phyloP scores from a whole-genome alignment of 768 basidiomycete species.

The Tricholomella constricta region DNA sequence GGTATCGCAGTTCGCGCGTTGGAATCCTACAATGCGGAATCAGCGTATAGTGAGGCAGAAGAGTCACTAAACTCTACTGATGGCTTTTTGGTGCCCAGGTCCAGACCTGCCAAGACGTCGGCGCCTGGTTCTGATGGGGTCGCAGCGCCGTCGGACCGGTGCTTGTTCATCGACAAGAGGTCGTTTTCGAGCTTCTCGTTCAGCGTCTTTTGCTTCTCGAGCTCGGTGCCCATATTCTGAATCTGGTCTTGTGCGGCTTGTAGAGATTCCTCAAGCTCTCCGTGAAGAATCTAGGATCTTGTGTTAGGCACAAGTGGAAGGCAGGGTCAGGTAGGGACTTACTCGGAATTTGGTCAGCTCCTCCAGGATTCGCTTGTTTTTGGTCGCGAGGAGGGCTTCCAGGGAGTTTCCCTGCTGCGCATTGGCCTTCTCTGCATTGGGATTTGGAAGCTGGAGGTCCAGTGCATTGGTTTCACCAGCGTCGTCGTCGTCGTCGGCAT shows the following conservation, averaged over 20 bases:
- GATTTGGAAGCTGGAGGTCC: conserved; percentile 81
- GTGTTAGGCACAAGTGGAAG: neutral
- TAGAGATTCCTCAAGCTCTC: conserved; percentile 76
- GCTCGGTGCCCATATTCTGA: conserved; percentile 57
- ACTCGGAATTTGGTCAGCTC: conserved; percentile 92
- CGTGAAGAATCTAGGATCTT: conserved; percentile 67
- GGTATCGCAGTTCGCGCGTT: conserved; percentile 14
- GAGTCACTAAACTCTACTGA: conserved; percentile 29
- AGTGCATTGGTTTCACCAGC: conserved; percentile 43
- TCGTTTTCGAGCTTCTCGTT: conserved; percentile 95
- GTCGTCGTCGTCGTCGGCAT: conserved; percentile 64
- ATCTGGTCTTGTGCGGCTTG: conserved; percentile 59
- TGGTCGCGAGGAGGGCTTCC: conserved; percentile 87
- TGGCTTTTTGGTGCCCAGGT: conserved; percentile 58
- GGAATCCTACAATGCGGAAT: conserved; percentile 7
- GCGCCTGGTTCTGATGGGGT: conserved; percentile 34
- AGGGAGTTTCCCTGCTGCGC: conserved; percentile 77
- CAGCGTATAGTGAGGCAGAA: neutral
- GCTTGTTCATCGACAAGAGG: conserved; percentile 76
- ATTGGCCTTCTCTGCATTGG: conserved; percentile 85
- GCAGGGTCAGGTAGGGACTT: conserved; percentile 19
- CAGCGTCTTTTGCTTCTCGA: conserved; percentile 75
- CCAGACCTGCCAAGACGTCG: conserved; percentile 74
- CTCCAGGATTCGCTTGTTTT: conserved; percentile 91
- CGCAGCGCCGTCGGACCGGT: conserved; percentile 38